Conservation (phyloP, 768 basidiomycete species). For the Termitomyces sp. region DNA sequence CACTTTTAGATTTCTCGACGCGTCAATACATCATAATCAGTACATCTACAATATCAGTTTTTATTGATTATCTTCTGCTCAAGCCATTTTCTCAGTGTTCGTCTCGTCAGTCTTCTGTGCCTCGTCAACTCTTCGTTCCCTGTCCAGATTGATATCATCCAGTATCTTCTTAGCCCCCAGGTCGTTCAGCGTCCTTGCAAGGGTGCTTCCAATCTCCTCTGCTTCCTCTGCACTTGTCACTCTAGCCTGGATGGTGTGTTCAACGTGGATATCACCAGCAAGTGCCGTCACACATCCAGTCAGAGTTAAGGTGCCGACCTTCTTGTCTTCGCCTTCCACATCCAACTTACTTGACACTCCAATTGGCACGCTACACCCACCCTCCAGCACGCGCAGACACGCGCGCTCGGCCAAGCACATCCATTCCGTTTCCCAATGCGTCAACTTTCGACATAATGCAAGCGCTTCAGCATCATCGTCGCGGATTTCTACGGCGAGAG, state of each 20-base stretch:
- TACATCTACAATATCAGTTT: too few relatives aligned
- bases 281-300: slow-evolving; percentile 85
- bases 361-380: slow-evolving; percentile 96
- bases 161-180: slow-evolving; percentile 77
- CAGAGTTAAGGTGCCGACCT: slow-evolving; percentile 48
- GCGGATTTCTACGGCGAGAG: slow-evolving; percentile 84
- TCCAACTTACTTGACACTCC: slow-evolving; percentile 63
- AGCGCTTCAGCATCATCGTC: slow-evolving; percentile 56
- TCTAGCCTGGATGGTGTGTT: slow-evolving; percentile 51
- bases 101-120: slow-evolving; percentile 31
- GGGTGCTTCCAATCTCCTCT: slow-evolving; percentile 59
- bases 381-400: slow-evolving; percentile 86
- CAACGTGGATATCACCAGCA: slow-evolving; percentile 68
- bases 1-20: background rate
- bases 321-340: slow-evolving; percentile 20
- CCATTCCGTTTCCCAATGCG: slow-evolving; percentile 78
- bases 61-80: background rate
- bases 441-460: slow-evolving; percentile 63
- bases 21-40: slow-evolving; percentile 1
- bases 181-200: slow-evolving; percentile 64
- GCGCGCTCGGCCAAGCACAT: slow-evolving; percentile 81
- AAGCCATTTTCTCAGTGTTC: background rate
- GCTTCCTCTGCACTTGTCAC: slow-evolving; percentile 57
- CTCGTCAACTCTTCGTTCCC: slow-evolving; percentile 43
- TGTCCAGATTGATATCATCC: slow-evolving; percentile 75